These are phyloP conservation scores for Rhazya stricta DNA, from an alignment of 257 asterid genomes.

Conservation along the genomic window DNA sequence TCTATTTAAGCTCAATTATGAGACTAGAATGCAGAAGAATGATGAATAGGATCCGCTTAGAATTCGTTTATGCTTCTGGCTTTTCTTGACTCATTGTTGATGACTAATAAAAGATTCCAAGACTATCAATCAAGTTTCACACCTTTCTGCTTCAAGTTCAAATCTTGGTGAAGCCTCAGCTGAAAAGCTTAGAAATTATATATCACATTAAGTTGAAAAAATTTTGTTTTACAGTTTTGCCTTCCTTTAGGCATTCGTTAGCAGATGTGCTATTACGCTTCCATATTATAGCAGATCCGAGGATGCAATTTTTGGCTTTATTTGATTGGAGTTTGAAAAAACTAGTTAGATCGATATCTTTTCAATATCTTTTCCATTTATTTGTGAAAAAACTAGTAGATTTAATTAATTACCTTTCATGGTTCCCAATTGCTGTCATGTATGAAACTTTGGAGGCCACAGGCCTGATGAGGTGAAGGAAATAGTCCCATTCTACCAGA, in stretches of 20 bases:
- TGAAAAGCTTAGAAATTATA: background rate
- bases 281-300: background rate
- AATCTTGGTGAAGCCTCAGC: too few species aligned
- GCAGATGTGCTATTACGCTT: too few species aligned
- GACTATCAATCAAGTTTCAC: too few species aligned
- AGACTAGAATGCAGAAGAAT: background rate
- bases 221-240: background rate
- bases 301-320: too few species aligned
- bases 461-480: conserved; percentile 63
- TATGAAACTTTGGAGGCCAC: conserved; percentile 64
- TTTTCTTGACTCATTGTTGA: background rate
- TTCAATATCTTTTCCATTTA: too few species aligned
- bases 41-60: background rate
- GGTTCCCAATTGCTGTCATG: conserved; percentile 95
- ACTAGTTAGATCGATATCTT: too few species aligned
- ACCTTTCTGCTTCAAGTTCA: too few species aligned
- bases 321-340: too few species aligned
- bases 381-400: too few species aligned
- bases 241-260: background rate
- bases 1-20: background rate
- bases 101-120: too few species aligned
- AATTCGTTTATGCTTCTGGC: background rate
- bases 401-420: conserved; percentile 88
- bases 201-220: too few species aligned
- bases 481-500: conserved; percentile 84